phyloP scores from a whole-genome alignment of 331 rosid genomes.

The Saraca asoca region DNA sequence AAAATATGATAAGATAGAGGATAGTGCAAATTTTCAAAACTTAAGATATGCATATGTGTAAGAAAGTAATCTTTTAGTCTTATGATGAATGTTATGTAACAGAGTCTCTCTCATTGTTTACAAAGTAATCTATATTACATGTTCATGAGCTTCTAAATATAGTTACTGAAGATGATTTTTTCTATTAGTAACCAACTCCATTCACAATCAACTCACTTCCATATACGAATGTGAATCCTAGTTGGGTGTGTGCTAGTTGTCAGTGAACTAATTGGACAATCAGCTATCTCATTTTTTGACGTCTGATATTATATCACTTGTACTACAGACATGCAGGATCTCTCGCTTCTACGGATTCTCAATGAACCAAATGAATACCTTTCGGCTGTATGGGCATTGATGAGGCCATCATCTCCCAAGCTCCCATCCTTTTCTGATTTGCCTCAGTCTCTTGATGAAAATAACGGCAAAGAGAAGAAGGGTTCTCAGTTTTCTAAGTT shows the following conservation, averaged over 20 bases:
- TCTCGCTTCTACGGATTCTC: slow-evolving; percentile 59
- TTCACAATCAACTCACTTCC: too few relatives aligned
- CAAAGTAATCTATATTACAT: too few relatives aligned
- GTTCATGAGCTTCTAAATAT: neutral
- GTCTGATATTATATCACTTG: slow-evolving; percentile 34
- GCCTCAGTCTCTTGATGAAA: slow-evolving; percentile 43
- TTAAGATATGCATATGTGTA: too few relatives aligned
- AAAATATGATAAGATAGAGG: too few relatives aligned
- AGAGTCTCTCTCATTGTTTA: too few relatives aligned
- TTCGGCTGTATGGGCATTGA: slow-evolving; percentile 87
- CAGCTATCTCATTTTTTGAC: neutral
- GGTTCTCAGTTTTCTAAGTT: slow-evolving; percentile 84
- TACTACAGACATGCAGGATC: slow-evolving; percentile 61
- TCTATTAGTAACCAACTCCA: too few relatives aligned
- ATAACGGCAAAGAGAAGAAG: slow-evolving; percentile 51
- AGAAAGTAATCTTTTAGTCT: slow-evolving; percentile 3
- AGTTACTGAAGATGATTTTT: neutral
- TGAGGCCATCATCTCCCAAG: slow-evolving; percentile 68
- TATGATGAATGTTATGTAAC: neutral
- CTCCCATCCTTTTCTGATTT: slow-evolving; percentile 46
- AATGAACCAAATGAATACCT: slow-evolving; percentile 67
- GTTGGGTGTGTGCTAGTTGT: too few relatives aligned
- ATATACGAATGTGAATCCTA: too few relatives aligned
- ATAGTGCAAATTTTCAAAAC: too few relatives aligned
- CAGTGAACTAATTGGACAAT: too few relatives aligned